Base-by-base conservation (phyloP, 768 basidiomycete species). In the Candolleomyces efflorescens region DNA sequence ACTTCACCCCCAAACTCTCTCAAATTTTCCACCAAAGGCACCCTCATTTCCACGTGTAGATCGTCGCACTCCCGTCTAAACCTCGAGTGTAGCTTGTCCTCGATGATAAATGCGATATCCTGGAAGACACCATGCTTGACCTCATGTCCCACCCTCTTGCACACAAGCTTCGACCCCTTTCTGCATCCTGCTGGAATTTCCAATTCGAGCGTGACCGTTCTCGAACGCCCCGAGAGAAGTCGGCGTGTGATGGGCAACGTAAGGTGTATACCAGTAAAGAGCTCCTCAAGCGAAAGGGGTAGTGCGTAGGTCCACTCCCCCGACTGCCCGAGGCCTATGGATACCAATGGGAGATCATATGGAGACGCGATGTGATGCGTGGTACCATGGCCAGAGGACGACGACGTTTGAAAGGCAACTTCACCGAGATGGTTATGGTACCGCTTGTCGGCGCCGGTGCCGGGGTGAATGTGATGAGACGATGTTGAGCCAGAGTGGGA, bases 231-330 rank as follows among this genome's bases (percentile, higher is more conserved):
- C 9, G 80, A 78, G 44, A 81, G 67, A 44, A 84, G 65, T 11
- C 77, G 76, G 51, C 86, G 82, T 41, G 80, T 84, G 61, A 89
- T 80, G 53, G 81, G 78, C 63, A 86, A 87, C 55, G 74, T 77
- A 62, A 81, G 82, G 15, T 72, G 73, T 48, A 79, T 78, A 27
- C 87, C 86, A 22, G 68, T 68, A 66, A 79, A 83, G 37, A 89
- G 73, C 60, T 88, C 85, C 57, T 87, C 83, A 18, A 89, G 77
- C 1, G 81, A 77, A 55, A 87, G 69, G 17, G 76, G 73, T 5
- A 89, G 78, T 0, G 84, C 80, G 70, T 86, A 88, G n/a, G 80
- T 73, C 85, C 87, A 89, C 66, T 87, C 86, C 60, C 79, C 79
- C 27, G 78, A 74, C 43, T 66, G 61, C 24, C 76, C 77, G 59